Evolutionary conservation across 202 grass and related monocot species (phyloP).

Genomic region (Panicum virgatum): DNA sequence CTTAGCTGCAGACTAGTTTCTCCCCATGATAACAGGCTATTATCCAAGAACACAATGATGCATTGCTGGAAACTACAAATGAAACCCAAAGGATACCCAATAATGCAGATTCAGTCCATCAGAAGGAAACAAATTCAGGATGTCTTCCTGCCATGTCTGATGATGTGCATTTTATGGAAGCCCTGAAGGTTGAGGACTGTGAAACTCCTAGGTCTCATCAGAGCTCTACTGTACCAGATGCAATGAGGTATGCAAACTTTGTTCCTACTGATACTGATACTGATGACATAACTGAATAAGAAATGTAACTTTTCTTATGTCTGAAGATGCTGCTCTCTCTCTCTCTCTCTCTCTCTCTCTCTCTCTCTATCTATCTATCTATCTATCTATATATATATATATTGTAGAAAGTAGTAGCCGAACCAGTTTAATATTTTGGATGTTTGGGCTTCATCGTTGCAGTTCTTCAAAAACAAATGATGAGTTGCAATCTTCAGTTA

Average conservation of each 20-base stretch:
- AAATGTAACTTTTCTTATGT: background rate
- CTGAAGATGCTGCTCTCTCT: background rate
- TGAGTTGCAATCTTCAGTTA: slow-evolving; percentile 42
- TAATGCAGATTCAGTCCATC: background rate
- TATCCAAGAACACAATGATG: slow-evolving; percentile 12
- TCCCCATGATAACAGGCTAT: slow-evolving; percentile 29
- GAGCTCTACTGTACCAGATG: slow-evolving; percentile 41
- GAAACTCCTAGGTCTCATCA: slow-evolving; percentile 41
- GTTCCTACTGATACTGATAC: slow-evolving; percentile 4
- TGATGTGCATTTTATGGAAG: slow-evolving; percentile 25
- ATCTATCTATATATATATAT: too few species aligned
- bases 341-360: too few species aligned
- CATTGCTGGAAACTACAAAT: slow-evolving; percentile 38
- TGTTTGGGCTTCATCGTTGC: background rate
- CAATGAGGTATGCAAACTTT: slow-evolving; percentile 28
- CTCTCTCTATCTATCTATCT: background rate
- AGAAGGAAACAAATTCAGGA: slow-evolving; percentile 20
- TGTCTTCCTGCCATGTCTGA: slow-evolving; percentile 14
- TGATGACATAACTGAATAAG: background rate
- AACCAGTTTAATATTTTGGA: slow-evolving; percentile 9
- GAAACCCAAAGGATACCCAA: slow-evolving; percentile 32
- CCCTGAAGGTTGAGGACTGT: slow-evolving; percentile 25
- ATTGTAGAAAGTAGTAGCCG: background rate
- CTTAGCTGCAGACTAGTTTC: slow-evolving; percentile 11
- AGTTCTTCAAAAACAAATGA: slow-evolving; percentile 36